These are phyloP conservation scores for Phalaenopsis aphrodite DNA, from an alignment of 106 monocot genomes.

Conservation along the genomic window DNA sequence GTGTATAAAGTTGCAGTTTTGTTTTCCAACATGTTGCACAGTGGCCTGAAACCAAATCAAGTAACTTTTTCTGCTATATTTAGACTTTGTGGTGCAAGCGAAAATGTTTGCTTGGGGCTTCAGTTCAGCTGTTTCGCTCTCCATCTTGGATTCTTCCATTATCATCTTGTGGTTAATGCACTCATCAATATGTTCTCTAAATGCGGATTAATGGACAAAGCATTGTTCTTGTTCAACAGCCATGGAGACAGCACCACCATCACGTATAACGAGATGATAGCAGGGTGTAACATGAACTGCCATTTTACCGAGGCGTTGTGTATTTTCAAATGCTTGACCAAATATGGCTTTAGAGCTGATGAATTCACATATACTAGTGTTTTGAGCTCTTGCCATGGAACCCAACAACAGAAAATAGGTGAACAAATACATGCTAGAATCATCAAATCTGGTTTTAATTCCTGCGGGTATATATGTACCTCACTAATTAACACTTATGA, in stretches of 20 bases:
- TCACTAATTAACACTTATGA: constrained; percentile 19
- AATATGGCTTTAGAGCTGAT: constrained; percentile 12
- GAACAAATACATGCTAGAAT: constrained; percentile 25
- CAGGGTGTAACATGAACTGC: constrained; percentile 12
- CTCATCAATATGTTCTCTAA: constrained; percentile 23
- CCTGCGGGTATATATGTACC: constrained; percentile 6
- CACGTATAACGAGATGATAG: constrained; percentile 1
- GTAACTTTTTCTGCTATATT: constrained; percentile 22
- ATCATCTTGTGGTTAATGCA: constrained; percentile 20
- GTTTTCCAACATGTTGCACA: constrained; percentile 11
- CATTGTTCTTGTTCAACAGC: constrained; percentile 12
- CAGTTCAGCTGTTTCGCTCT: constrained; percentile 26
- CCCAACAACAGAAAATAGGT: constrained; percentile 3
- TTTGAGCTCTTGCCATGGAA: constrained; percentile 21
- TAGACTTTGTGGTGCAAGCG: constrained; percentile 17
- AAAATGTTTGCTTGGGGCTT: constrained; percentile 15
- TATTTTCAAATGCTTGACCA: constrained; percentile 9
- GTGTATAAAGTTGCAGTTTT: constrained; percentile 6
- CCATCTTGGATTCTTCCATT: constrained; percentile 10
- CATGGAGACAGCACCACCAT: constrained; percentile 1
- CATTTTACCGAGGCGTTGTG: constrained; percentile 6
- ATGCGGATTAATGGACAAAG: constrained; percentile 17
- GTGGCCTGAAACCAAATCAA: constrained; percentile 22
- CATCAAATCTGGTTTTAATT: constrained; percentile 21
- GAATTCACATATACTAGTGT: constrained; percentile 21